These are phyloP conservation scores for Paratinospora sagittata DNA, from an alignment of 164 flowering plant genomes.

Conservation along the genomic window DNA sequence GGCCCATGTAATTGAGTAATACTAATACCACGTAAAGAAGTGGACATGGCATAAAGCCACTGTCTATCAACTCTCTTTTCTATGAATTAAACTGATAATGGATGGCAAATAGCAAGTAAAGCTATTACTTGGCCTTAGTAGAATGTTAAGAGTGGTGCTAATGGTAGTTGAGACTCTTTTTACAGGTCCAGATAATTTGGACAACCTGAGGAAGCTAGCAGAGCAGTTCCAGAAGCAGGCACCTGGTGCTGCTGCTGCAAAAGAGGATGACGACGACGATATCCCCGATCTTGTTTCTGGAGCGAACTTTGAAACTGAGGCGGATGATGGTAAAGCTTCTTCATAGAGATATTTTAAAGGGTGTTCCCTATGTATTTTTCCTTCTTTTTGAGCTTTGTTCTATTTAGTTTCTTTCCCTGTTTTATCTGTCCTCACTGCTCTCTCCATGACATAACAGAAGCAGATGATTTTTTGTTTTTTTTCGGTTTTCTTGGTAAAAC, in stretches of 20 bases:
- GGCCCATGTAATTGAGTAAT: no score
- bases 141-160: no score
- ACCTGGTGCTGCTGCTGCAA: constrained; percentile 28
- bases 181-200: constrained; percentile 66
- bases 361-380: constrained; percentile 4
- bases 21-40: no score
- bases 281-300: constrained; percentile 58
- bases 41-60: no score
- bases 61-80: no score
- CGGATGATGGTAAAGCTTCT: constrained; percentile 37
- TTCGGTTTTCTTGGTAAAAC: not conserved
- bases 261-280: constrained; percentile 55
- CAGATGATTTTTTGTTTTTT: not conserved
- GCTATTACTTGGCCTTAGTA: not conserved
- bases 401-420: not conserved
- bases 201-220: constrained; percentile 57
- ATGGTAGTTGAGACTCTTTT: not conserved
- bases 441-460: not conserved
- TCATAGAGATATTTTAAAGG: constrained; percentile 11
- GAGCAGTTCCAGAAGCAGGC: constrained; percentile 62
- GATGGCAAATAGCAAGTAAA: not conserved
- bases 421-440: not conserved
- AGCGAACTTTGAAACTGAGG: constrained; percentile 45
- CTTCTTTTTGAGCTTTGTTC: not conserved
- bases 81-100: no score